Conservation (phyloP, 2,329 filamentous ascomycete genomes). For the Eurotiales sp. region DNA sequence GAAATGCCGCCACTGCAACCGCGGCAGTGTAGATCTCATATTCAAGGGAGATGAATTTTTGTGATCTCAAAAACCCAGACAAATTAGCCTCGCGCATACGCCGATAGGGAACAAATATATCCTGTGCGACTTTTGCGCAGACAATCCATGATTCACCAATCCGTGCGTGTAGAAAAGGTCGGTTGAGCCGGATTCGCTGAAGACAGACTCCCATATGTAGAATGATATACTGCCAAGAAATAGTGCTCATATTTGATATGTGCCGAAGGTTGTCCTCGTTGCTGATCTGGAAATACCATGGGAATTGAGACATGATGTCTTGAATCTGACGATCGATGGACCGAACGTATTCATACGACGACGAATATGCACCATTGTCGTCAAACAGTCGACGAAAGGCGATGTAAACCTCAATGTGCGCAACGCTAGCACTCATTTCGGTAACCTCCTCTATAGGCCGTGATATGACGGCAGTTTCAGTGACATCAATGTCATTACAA, state of each 20-base stretch:
- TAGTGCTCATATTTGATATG: slow-evolving; percentile 18
- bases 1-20: slow-evolving; percentile 23
- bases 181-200: slow-evolving; percentile 25
- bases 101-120: slow-evolving; percentile 22
- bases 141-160: slow-evolving; percentile 21
- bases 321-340: slow-evolving; percentile 22
- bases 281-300: slow-evolving; percentile 24
- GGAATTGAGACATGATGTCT: slow-evolving; percentile 19
- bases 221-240: slow-evolving; percentile 24
- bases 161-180: slow-evolving; percentile 22
- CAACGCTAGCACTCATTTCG: slow-evolving; percentile 21
- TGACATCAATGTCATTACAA: slow-evolving; percentile 24
- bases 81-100: slow-evolving; percentile 20
- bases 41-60: slow-evolving; percentile 23
- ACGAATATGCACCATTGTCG: slow-evolving; percentile 17
- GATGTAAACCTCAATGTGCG: slow-evolving; percentile 20
- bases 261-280: slow-evolving; percentile 15
- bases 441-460: slow-evolving; percentile 21
- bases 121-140: slow-evolving; percentile 23
- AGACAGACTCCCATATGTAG: slow-evolving; percentile 24
- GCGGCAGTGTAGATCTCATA: slow-evolving; percentile 27
- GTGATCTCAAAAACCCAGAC: slow-evolving; percentile 19
- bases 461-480: slow-evolving; percentile 16
- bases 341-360: slow-evolving; percentile 21
- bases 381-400: slow-evolving; percentile 21